Evolutionary conservation across 2,329 filamentous ascomycete genomes (phyloP), one percentile per base, ranked within the genome.

Genomic region (Pseudodiploospora longispora): DNA sequence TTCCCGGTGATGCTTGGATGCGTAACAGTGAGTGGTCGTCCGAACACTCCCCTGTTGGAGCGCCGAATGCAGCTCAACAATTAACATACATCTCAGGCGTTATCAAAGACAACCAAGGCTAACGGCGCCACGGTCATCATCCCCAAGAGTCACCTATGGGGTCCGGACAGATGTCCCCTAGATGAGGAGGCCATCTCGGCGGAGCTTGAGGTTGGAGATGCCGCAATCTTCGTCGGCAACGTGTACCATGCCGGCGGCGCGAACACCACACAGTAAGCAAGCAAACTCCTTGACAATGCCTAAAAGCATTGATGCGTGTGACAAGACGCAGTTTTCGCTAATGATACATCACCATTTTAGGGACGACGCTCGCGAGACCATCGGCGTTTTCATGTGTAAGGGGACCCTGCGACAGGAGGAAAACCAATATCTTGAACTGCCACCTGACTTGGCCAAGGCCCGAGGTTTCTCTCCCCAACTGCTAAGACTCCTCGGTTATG

Each of bases 51-150:
- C 12, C 32, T 34, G 32, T 3, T 9, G 8, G 32, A 34, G 4
- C n/a, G 8, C 32, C 10, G 27, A 41, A 30, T 27, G 19, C 19
- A 34, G 32, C 32, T 34, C 32, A 34, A 12, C 32, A 12, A 34
- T 12, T 34, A 12, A 34, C 12, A 34, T 19, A 12, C 29, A 35
- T n/a, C 9, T 3, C 5, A 55, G 54, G 63, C 66, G 1, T 48
- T 64, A 43, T 65, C 62, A 4, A 67, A 59, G 52, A 68, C 64
- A 1, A 68, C 64, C 1, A 58, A 55, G 12, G 62, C 65, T 34
- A 70, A 70, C 37, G 66, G 67, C 1, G 66, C 65, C 1, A 69
- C 66, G 0, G 52, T 66, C n/a, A 62, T 60, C 2, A 68, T 69
- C 34, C 66, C 66, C 0, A 59, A 60, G 5, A 65, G 60, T 8